phyloP scores from a whole-genome alignment of 306 rosid genomes.

The Citrullus amarus region DNA sequence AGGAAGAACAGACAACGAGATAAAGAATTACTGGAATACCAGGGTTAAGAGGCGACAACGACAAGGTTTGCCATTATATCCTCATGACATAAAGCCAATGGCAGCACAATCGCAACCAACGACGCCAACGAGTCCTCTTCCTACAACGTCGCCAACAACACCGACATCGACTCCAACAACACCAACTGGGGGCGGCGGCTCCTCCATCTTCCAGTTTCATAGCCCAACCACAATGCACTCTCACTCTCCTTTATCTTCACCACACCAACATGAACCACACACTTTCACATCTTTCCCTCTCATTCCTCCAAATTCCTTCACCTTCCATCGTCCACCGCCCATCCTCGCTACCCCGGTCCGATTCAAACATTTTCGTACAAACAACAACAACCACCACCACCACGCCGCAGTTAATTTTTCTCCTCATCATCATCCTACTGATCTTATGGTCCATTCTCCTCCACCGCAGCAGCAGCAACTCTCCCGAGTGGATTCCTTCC shows the following conservation, averaged over 20 bases:
- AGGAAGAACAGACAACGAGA: conserved; percentile 92
- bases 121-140: conserved; percentile 3
- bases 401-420: not conserved
- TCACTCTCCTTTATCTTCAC: conserved; percentile 42
- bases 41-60: conserved; percentile 67
- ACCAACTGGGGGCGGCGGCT: conserved; percentile 13
- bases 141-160: not conserved
- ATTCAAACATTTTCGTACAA: conserved; percentile 32
- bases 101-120: conserved; percentile 9
- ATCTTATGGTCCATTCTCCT: not conserved
- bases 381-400: not conserved
- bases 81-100: conserved; percentile 24
- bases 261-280: conserved; percentile 20
- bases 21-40: conserved; percentile 90
- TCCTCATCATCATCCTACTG: conserved; percentile 7
- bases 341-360: conserved; percentile 27
- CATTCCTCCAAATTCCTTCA: conserved; percentile 24
- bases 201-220: conserved; percentile 15
- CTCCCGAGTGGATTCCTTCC: conserved; percentile 25
- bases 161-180: conserved; percentile 11
- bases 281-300: conserved; percentile 8
- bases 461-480: not conserved
- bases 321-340: conserved; percentile 54
- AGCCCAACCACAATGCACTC: conserved; percentile 8
- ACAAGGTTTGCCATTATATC: conserved; percentile 63